Conservation (phyloP, 2,329 filamentous ascomycete species). For the Phyllosticta citrichinensis region DNA sequence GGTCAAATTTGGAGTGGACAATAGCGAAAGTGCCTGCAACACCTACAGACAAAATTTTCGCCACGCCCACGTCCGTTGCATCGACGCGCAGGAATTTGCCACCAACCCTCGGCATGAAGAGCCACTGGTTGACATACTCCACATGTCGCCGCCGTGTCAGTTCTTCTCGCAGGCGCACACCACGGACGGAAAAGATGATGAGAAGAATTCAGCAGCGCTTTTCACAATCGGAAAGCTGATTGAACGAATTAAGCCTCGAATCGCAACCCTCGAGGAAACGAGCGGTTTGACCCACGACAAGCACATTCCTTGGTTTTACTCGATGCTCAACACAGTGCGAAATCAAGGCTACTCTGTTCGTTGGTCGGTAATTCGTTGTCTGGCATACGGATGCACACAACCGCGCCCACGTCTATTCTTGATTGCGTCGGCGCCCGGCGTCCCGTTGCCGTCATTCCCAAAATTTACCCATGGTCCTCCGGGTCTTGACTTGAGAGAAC, state of each 20-base stretch:
- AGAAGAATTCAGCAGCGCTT: conserved; percentile 53
- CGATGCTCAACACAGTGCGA: conserved; percentile 44
- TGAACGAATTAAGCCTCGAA: conserved; percentile 48
- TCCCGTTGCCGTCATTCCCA: not conserved
- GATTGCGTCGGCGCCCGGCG: not conserved
- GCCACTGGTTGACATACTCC: conserved; percentile 53
- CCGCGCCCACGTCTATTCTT: not conserved
- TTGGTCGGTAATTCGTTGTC: not conserved
- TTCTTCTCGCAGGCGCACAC: conserved; percentile 67
- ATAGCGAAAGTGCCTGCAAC: conserved; percentile 43
- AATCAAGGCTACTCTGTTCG: not conserved
- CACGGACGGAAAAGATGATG: conserved; percentile 40
- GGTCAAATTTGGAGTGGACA: conserved; percentile 55
- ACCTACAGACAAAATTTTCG: conserved; percentile 54
- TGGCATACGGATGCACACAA: not conserved
- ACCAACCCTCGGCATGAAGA: conserved; percentile 17
- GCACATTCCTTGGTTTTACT: conserved; percentile 20
- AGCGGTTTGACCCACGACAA: conserved; percentile 47
- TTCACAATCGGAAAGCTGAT: conserved; percentile 45
- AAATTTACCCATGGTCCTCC: not conserved
- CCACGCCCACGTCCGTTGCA: conserved; percentile 6
- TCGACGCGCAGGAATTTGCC: conserved; percentile 34
- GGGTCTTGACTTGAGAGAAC: not conserved
- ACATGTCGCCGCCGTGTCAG: conserved; percentile 71
- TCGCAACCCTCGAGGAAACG: conserved; percentile 73